phyloP scores from a whole-genome alignment of 1,139 yeast species.

The Geotrichum australiense region DNA sequence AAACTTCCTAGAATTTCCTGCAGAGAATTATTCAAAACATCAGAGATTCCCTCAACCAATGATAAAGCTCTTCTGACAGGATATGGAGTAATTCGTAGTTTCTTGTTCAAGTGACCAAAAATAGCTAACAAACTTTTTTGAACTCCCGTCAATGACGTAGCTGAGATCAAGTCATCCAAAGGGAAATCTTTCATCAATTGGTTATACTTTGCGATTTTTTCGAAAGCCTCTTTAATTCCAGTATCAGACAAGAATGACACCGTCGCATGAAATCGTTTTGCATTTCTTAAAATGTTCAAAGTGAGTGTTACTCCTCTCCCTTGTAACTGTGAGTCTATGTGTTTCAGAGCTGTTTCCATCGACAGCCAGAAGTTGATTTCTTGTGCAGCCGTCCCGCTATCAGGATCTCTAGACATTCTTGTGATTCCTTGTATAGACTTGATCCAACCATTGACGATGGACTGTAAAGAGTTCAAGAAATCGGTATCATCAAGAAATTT shows the following conservation, averaged over 20 bases:
- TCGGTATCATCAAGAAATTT: constrained; percentile 43
- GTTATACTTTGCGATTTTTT: constrained; percentile 48
- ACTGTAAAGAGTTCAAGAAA: constrained; percentile 60
- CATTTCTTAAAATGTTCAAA: constrained; percentile 54
- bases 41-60: constrained; percentile 55
- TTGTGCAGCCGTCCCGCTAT: constrained; percentile 55
- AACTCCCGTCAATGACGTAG: constrained; percentile 43
- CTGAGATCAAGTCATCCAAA: constrained; percentile 49
- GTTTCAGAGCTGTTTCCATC: constrained; percentile 53
- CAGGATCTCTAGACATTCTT: constrained; percentile 43
- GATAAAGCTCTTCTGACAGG: constrained; percentile 61
- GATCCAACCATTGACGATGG: constrained; percentile 67
- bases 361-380: constrained; percentile 79
- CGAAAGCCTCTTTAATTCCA: constrained; percentile 54
- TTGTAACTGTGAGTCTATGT: constrained; percentile 53
- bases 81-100: constrained; percentile 52
- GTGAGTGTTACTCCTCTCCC: constrained; percentile 52
- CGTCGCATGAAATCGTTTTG: constrained; percentile 76
- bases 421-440: constrained; percentile 55
- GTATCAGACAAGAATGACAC: constrained; percentile 66
- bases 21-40: constrained; percentile 39
- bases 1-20: constrained; percentile 25
- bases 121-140: constrained; percentile 43
- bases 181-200: constrained; percentile 68
- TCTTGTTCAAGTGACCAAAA: constrained; percentile 55